These are phyloP conservation scores for Scheffersomyces lignicola DNA, from an alignment of 1,139 yeast species.

Conservation along the genomic window DNA sequence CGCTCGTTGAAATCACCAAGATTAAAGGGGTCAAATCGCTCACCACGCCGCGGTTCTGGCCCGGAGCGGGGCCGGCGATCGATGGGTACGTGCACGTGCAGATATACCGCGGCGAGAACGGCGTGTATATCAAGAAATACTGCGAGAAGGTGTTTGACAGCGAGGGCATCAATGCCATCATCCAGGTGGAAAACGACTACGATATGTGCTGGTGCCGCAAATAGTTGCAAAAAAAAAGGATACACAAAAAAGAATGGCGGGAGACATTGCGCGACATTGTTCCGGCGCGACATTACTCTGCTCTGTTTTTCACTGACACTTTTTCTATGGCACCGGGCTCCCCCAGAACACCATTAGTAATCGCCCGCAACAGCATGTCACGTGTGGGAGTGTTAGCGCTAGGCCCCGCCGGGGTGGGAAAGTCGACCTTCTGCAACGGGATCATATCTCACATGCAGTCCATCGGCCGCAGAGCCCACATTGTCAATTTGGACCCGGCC, in stretches of 20 bases:
- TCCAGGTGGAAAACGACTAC: conserved; percentile 60
- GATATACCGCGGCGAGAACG: conserved; percentile 65
- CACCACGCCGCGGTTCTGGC: conserved; percentile 92
- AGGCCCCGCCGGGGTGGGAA: conserved; percentile 99
- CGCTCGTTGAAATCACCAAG: conserved; percentile 64
- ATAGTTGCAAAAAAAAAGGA: not conserved
- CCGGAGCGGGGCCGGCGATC: conserved; percentile 46
- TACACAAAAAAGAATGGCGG: not conserved
- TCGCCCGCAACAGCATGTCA: conserved; percentile 58
- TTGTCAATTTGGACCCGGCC: conserved; percentile 95
- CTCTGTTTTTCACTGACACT: too few species aligned
- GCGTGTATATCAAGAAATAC: conserved; percentile 58
- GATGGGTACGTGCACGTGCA: conserved; percentile 71
- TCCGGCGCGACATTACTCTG: too few species aligned
- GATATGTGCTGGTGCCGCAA: conserved; percentile 61
- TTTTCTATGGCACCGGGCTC: too few species aligned
- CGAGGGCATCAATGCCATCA: conserved; percentile 47
- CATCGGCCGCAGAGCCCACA: conserved; percentile 88
- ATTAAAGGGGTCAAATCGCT: conserved; percentile 83
- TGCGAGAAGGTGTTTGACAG: conserved; percentile 48
- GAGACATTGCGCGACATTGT: not conserved
- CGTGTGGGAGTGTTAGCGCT: conserved; percentile 92
- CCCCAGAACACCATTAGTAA: not conserved
- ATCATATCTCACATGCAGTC: conserved; percentile 86
- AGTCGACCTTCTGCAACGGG: conserved; percentile 86